A percentile compares a stretch with the other conserved stretches of the same genome.
Conservation (phyloP, 805 yeast species). For the Kodamaea leandrae region DNA sequence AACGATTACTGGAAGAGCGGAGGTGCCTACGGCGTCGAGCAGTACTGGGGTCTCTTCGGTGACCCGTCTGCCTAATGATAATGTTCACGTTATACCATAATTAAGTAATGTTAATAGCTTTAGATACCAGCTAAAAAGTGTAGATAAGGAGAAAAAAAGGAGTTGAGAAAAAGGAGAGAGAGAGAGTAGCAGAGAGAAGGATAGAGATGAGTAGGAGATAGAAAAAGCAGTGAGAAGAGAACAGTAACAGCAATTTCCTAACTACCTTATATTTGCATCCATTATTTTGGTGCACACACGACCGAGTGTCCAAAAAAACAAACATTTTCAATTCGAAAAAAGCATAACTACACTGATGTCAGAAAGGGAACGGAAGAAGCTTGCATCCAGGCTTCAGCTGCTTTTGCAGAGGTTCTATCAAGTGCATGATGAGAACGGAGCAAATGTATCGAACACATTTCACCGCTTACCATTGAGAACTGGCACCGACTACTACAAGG, state of each 20-base stretch:
- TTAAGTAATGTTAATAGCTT: not conserved
- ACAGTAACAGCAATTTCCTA: too few species aligned
- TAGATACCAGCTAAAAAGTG: too few species aligned
- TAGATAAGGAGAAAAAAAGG: too few species aligned
- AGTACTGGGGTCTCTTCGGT: constrained; percentile 55
- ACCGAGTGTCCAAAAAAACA: constrained; percentile 5
- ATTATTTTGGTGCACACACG: constrained; percentile 1
- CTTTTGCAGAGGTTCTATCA: constrained; percentile 40
- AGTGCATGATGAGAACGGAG: constrained; percentile 42
- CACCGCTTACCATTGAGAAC: constrained; percentile 71
- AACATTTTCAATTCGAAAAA: constrained; percentile 4
- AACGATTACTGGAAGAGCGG: constrained; percentile 63
- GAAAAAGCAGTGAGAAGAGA: too few species aligned
- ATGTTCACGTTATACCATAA: not conserved
- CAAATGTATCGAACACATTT: constrained; percentile 53
- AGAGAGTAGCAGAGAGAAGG: too few species aligned
- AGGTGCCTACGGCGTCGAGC: constrained; percentile 57
- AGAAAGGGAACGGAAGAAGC: constrained; percentile 40
- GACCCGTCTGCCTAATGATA: constrained; percentile 11
- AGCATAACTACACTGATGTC: constrained; percentile 23
- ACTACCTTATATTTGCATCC: too few species aligned
- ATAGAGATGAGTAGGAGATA: too few species aligned
- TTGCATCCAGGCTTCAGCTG: constrained; percentile 28
- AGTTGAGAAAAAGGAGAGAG: too few species aligned
- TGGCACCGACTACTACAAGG: constrained; percentile 75